phyloP scores from a whole-genome alignment of 2,329 filamentous ascomycete species.

The Xylariaceae sp. region DNA sequence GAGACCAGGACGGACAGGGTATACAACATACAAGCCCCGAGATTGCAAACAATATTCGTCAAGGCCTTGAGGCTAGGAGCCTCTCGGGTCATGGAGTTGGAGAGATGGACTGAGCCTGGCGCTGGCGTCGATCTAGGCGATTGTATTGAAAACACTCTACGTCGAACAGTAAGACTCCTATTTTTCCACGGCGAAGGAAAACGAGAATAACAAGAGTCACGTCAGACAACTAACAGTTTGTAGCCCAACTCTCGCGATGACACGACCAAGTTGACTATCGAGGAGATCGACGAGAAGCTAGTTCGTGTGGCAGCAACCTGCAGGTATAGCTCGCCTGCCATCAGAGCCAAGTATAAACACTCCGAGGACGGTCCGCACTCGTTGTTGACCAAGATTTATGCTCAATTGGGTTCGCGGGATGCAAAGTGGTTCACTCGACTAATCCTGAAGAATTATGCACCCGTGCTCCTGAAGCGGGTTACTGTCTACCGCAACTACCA shows the following conservation, averaged over 20 bases:
- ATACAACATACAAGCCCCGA: conserved; percentile 60
- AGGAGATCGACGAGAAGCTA: conserved; percentile 66
- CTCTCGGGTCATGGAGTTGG: conserved; percentile 56
- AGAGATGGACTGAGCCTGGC: conserved; percentile 55
- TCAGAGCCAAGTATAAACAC: conserved; percentile 39
- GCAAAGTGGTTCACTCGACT: conserved; percentile 85
- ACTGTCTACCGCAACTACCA: conserved; percentile 59
- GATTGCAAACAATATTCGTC: conserved; percentile 62
- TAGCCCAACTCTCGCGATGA: conserved; percentile 42
- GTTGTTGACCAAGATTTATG: conserved; percentile 53
- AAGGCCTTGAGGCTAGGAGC: conserved; percentile 60
- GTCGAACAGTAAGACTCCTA: conserved; percentile 47
- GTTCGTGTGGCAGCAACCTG: conserved; percentile 62
- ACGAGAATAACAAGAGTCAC: neutral
- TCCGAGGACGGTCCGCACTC: conserved; percentile 34
- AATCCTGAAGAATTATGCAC: conserved; percentile 69
- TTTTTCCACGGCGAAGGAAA: neutral
- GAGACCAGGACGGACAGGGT: conserved; percentile 72
- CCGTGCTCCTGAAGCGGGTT: conserved; percentile 55
- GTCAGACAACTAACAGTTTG: neutral
- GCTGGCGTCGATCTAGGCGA: conserved; percentile 62
- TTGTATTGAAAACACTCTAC: conserved; percentile 62
- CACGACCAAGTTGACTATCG: conserved; percentile 52
- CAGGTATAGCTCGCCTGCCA: conserved; percentile 62
- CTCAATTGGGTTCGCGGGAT: conserved; percentile 58